These are phyloP conservation scores for Chenopodium album DNA, from an alignment of 148 eudicot genomes.

Conservation along the genomic window DNA sequence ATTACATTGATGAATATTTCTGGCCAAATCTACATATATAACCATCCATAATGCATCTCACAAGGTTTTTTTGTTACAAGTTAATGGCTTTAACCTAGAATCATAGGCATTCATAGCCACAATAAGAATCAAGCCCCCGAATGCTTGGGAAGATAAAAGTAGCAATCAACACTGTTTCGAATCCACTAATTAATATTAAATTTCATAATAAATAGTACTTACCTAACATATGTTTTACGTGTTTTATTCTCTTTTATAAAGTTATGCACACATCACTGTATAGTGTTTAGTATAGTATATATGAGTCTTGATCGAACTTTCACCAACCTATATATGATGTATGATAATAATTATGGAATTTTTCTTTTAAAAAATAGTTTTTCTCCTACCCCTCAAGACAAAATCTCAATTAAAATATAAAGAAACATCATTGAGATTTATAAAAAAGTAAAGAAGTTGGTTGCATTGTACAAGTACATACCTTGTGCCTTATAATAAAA, in stretches of 20 bases:
- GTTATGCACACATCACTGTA: neutral
- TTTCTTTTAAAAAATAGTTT: too few relatives aligned
- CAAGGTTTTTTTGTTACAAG: too few relatives aligned
- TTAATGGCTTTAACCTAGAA: too few relatives aligned
- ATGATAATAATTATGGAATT: neutral
- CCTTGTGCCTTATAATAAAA: slow-evolving; percentile 71
- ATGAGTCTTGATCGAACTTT: too few relatives aligned
- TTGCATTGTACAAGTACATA: slow-evolving; percentile 7
- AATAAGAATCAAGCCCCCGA: neutral
- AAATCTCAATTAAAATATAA: neutral
- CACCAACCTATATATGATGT: neutral
- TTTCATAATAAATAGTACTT: too few relatives aligned
- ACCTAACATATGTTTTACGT: too few relatives aligned
- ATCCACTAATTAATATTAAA: neutral
- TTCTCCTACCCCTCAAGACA: neutral
- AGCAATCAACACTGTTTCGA: too few relatives aligned
- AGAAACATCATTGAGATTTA: neutral
- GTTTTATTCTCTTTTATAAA: neutral
- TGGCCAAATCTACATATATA: too few relatives aligned
- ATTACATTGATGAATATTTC: too few relatives aligned
- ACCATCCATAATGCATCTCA: too few relatives aligned
- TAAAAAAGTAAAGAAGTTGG: neutral
- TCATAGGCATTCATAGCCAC: neutral
- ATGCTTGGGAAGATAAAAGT: neutral
- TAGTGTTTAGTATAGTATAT: too few relatives aligned